phyloP scores from a whole-genome alignment of 1,284 basidiomycete genomes.

The Bondarzewia mesenterica region DNA sequence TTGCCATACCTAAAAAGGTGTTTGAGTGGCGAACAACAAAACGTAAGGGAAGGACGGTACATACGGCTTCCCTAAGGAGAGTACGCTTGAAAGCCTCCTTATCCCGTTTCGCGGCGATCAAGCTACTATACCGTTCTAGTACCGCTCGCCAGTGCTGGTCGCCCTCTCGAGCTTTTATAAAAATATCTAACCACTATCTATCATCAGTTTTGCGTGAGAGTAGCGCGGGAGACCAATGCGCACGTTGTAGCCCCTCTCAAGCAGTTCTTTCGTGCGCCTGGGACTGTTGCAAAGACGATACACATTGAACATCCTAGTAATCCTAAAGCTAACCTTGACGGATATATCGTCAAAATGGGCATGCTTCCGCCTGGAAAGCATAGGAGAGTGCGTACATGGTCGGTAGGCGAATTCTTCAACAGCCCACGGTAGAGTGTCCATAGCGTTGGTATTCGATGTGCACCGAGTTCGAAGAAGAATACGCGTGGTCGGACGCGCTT shows the following conservation, averaged over 20 bases:
- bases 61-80: slow-evolving; percentile 42
- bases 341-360: background rate
- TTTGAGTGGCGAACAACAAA: background rate
- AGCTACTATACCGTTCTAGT: slow-evolving; percentile 44
- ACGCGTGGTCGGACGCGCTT: slow-evolving; percentile 38
- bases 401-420: slow-evolving; percentile 43
- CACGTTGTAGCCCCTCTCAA: slow-evolving; percentile 49
- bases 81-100: slow-evolving; percentile 40
- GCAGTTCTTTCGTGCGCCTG: slow-evolving; percentile 31
- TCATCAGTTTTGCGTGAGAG: background rate
- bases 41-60: slow-evolving; percentile 11
- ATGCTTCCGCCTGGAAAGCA: background rate
- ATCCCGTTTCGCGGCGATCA: slow-evolving; percentile 42
- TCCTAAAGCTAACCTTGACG: slow-evolving; percentile 46
- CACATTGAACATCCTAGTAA: slow-evolving; percentile 46
- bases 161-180: slow-evolving; percentile 43
- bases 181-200: slow-evolving; percentile 53
- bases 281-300: slow-evolving; percentile 45
- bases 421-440: slow-evolving; percentile 70
- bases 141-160: slow-evolving; percentile 37
- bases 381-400: slow-evolving; percentile 37
- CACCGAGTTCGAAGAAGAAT: slow-evolving; percentile 64
- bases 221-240: slow-evolving; percentile 10
- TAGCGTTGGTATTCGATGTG: slow-evolving; percentile 70
- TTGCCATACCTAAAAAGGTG: slow-evolving; percentile 36